phyloP scores from a whole-genome alignment of 2,329 filamentous ascomycete genomes.

The Cladophialophora chaetospira region DNA sequence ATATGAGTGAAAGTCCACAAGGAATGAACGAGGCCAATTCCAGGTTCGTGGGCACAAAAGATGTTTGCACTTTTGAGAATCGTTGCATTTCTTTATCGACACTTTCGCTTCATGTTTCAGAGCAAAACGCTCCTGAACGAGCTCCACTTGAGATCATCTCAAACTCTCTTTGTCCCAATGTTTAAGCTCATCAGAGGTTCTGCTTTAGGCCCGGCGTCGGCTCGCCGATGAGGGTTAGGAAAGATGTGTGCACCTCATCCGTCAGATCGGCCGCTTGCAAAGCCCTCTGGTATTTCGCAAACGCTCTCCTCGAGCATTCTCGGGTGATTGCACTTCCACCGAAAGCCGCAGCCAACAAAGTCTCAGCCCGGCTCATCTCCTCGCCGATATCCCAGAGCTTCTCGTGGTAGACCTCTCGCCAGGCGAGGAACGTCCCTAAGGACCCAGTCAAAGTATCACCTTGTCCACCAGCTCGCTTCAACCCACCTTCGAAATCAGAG shows the following conservation, averaged over 20 bases:
- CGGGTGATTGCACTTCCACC: slow-evolving; percentile 85
- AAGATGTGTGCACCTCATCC: slow-evolving; percentile 81
- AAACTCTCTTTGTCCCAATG: neutral
- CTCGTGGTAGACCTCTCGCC: slow-evolving; percentile 84
- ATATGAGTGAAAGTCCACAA: slow-evolving; percentile 15
- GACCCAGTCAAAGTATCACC: slow-evolving; percentile 92
- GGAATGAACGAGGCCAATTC: neutral
- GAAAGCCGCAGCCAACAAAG: slow-evolving; percentile 76
- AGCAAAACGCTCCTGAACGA: neutral
- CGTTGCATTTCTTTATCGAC: no score
- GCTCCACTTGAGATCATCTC: neutral
- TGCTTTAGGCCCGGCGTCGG: slow-evolving; percentile 31
- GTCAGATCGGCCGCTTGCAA: slow-evolving; percentile 93
- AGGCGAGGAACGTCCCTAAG: slow-evolving; percentile 84
- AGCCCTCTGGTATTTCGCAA: slow-evolving; percentile 79
- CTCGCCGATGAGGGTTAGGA: slow-evolving; percentile 77
- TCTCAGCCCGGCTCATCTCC: slow-evolving; percentile 61
- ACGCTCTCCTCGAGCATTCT: slow-evolving; percentile 86
- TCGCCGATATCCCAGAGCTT: slow-evolving; percentile 67
- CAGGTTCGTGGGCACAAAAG: neutral
- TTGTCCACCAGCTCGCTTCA: slow-evolving; percentile 91
- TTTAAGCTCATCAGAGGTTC: slow-evolving; percentile 3
- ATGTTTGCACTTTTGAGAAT: no score
- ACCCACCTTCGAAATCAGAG: slow-evolving; percentile 75
- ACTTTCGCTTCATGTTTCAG: no score